Evolutionary conservation across 495 filamentous ascomycete genomes (phyloP).

Genomic region (Talaromyces liani): DNA sequence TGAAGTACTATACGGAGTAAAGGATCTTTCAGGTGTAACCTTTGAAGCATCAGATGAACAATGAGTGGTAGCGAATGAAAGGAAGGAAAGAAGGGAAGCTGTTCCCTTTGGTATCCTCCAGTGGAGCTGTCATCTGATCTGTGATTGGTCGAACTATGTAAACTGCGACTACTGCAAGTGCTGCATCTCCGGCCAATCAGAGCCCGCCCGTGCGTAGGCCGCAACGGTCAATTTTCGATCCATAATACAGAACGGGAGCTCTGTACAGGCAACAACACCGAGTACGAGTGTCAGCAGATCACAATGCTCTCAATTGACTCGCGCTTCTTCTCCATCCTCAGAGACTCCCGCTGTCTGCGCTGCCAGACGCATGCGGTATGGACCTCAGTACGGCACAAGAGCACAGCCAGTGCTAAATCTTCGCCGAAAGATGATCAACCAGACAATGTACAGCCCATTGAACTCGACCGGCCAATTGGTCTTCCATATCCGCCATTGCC

Average conservation of each 20-base stretch:
- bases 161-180: neutral
- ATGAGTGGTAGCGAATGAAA: neutral
- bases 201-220: neutral
- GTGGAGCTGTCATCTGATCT: neutral
- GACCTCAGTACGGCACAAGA: slow-evolving; percentile 17
- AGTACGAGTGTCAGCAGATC: neutral
- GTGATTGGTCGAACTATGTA: neutral
- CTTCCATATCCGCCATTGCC: slow-evolving; percentile 59
- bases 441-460: slow-evolving; percentile 57
- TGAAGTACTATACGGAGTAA: no score
- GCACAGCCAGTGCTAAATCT: slow-evolving; percentile 6
- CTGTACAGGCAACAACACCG: neutral
- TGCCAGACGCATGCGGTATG: slow-evolving; percentile 30
- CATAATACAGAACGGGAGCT: neutral
- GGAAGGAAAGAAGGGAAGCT: neutral
- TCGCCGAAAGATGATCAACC: slow-evolving; percentile 9
- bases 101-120: neutral
- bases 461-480: slow-evolving; percentile 75
- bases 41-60: neutral
- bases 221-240: neutral
- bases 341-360: slow-evolving; percentile 28
- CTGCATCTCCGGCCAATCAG: neutral
- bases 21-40: neutral
- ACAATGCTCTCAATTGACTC: slow-evolving; percentile 1
- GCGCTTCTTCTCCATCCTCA: slow-evolving; percentile 15